phyloP scores from a whole-genome alignment of 2,329 filamentous ascomycete genomes.

The Zelopaecilomyces penicillatus region DNA sequence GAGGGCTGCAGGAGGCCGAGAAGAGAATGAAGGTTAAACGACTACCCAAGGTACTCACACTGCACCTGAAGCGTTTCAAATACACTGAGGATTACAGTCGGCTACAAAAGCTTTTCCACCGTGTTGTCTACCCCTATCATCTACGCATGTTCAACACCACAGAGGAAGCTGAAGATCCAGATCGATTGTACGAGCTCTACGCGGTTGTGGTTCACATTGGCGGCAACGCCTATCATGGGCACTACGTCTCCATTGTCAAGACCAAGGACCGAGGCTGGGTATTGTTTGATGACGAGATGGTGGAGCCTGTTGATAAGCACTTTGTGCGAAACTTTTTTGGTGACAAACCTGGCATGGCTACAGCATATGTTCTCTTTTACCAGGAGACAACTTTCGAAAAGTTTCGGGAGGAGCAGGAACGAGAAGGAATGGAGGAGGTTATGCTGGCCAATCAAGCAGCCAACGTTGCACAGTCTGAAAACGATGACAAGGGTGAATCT shows the following conservation, averaged over 20 bases:
- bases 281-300: conserved; percentile 96
- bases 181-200: conserved; percentile 91
- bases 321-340: conserved; percentile 98
- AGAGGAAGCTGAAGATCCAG: conserved; percentile 86
- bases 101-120: conserved; percentile 91
- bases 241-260: conserved; percentile 97
- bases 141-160: conserved; percentile 96
- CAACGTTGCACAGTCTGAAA: conserved; percentile 40
- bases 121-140: conserved; percentile 95
- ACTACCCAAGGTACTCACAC: conserved; percentile 78
- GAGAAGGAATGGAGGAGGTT: conserved; percentile 61
- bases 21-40: conserved; percentile 99
- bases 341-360: conserved; percentile 81
- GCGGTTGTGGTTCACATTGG: conserved; percentile 97
- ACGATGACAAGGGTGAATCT: conserved; percentile 36
- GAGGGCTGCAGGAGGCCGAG: conserved; percentile 92
- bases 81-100: conserved; percentile 93
- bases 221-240: conserved; percentile 91
- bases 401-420: conserved; percentile 69
- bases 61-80: conserved; percentile 96
- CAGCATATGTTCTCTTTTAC: conserved; percentile 95
- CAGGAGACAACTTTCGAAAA: conserved; percentile 74
- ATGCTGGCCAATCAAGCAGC: conserved; percentile 48
- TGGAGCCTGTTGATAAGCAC: conserved; percentile 93
- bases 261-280: conserved; percentile 94